A percentile compares a stretch with the other conserved stretches of the same genome.
Conservation (phyloP, 2,329 filamentous ascomycete species). For the Colletotrichum euphorbiae region DNA sequence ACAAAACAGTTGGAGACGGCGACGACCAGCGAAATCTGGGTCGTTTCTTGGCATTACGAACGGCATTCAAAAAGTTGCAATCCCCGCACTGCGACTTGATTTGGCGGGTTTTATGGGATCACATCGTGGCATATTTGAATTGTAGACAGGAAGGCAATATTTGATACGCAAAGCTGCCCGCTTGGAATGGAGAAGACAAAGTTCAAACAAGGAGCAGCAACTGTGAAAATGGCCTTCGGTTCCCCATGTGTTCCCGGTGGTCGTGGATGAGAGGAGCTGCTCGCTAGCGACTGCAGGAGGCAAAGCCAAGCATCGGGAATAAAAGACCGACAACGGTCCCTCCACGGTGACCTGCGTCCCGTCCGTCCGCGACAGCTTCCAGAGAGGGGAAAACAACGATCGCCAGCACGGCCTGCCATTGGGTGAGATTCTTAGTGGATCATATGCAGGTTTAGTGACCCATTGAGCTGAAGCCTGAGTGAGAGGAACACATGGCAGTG, state of each 20-base stretch:
- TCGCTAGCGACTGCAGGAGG: not conserved
- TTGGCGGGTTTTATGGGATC: constrained; percentile 45
- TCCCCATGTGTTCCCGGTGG: not conserved
- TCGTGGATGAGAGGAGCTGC: not conserved
- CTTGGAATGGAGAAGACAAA: constrained; percentile 38
- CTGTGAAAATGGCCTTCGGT: too few relatives aligned
- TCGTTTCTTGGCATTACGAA: constrained; percentile 37
- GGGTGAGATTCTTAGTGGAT: constrained; percentile 30
- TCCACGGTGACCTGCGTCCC: constrained; percentile 20
- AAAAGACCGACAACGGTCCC: not conserved
- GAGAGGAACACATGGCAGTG: not conserved
- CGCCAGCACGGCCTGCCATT: constrained; percentile 17
- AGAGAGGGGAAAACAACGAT: constrained; percentile 1
- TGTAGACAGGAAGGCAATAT: constrained; percentile 37
- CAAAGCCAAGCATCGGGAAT: constrained; percentile 21
- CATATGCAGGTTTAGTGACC: constrained; percentile 19
- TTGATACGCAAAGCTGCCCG: constrained; percentile 30
- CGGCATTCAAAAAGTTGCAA: constrained; percentile 38
- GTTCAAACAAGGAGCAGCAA: constrained; percentile 13
- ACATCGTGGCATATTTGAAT: constrained; percentile 42
- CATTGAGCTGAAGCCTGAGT: not conserved
- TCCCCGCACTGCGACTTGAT: constrained; percentile 45
- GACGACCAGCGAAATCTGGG: constrained; percentile 16
- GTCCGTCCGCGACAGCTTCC: constrained; percentile 11
- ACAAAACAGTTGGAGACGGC: constrained; percentile 6